These are phyloP conservation scores for Tetrahymena malaccensis DNA, from an alignment of 73 alveolate species.

Conservation along the genomic window DNA sequence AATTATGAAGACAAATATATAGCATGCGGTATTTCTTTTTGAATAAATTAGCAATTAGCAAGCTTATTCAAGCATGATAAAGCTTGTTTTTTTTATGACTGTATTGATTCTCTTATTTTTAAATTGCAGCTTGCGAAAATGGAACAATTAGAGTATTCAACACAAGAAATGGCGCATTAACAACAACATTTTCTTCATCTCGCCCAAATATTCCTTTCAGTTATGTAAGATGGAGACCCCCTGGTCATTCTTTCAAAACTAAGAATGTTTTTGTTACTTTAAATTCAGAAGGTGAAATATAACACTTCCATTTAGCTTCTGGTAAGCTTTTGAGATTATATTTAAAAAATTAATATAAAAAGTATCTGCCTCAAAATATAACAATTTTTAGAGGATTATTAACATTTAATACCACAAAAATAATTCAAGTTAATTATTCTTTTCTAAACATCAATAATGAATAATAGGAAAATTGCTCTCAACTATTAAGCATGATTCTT, in stretches of 20 bases:
- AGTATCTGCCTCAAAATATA: conserved; percentile 10
- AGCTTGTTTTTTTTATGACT: no score
- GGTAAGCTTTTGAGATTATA: conserved; percentile 56
- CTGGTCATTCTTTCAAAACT: conserved; percentile 66
- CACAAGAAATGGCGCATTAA: conserved; percentile 56
- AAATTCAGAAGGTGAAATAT: conserved; percentile 88
- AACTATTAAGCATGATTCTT: conserved; percentile 74
- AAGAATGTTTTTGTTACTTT: conserved; percentile 84
- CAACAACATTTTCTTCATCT: conserved; percentile 25
- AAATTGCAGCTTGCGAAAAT: conserved; percentile 48
- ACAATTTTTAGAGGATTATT: conserved; percentile 20
- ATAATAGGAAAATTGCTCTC: conserved; percentile 36
- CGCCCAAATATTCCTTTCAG: conserved; percentile 52
- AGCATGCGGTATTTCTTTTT: conserved; percentile 33
- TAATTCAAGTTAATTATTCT: not conserved
- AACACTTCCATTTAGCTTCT: conserved; percentile 92
- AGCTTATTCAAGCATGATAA: not conserved
- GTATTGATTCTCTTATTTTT: no score
- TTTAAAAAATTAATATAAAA: not conserved
- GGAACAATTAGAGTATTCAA: conserved; percentile 79
- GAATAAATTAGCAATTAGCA: not conserved
- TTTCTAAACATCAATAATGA: not conserved
- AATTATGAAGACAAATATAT: conserved; percentile 73
- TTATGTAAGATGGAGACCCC: conserved; percentile 83
- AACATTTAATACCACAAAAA: not conserved